Evolutionary conservation across 768 basidiomycete species (phyloP).

Genomic region (Chalciporus sphaerocephalus): DNA sequence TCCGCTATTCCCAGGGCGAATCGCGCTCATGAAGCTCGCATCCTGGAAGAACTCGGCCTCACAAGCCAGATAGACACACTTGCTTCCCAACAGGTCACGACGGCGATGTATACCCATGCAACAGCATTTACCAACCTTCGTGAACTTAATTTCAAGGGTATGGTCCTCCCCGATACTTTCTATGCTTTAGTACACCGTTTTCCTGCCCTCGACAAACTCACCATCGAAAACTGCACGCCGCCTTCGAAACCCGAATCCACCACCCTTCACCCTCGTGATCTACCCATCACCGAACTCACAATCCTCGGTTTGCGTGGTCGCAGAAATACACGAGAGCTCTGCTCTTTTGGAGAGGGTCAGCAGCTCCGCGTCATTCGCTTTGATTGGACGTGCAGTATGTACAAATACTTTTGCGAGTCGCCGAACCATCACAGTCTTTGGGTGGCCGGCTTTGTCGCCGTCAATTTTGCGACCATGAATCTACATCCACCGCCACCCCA

Average conservation of each 20-base stretch:
- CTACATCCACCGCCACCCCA: conserved; percentile 11
- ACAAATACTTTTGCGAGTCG: conserved; percentile 24
- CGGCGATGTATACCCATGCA: conserved; percentile 16
- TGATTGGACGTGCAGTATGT: conserved; percentile 40
- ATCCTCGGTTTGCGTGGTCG: conserved; percentile 35
- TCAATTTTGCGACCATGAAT: neutral
- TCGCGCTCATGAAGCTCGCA: conserved; percentile 24
- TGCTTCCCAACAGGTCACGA: conserved; percentile 15
- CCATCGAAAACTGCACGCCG: conserved; percentile 38
- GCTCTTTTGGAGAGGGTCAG: conserved; percentile 34
- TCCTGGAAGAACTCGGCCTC: conserved; percentile 21
- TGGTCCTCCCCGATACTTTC: conserved; percentile 36
- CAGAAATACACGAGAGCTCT: conserved; percentile 22
- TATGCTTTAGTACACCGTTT: conserved; percentile 36
- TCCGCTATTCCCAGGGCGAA: conserved; percentile 11
- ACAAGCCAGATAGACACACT: conserved; percentile 19
- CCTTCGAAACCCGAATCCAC: conserved; percentile 20
- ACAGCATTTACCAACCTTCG: conserved; percentile 33
- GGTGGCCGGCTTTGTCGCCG: conserved; percentile 13
- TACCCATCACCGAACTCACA: conserved; percentile 43
- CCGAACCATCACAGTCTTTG: conserved; percentile 9
- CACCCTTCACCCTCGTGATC: conserved; percentile 27
- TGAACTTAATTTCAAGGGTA: conserved; percentile 35
- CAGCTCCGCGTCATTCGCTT: conserved; percentile 40
- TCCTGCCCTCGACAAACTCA: conserved; percentile 35